Conservation (phyloP, 345 rosid genomes). For the Cardiospermum halicacabum region DNA sequence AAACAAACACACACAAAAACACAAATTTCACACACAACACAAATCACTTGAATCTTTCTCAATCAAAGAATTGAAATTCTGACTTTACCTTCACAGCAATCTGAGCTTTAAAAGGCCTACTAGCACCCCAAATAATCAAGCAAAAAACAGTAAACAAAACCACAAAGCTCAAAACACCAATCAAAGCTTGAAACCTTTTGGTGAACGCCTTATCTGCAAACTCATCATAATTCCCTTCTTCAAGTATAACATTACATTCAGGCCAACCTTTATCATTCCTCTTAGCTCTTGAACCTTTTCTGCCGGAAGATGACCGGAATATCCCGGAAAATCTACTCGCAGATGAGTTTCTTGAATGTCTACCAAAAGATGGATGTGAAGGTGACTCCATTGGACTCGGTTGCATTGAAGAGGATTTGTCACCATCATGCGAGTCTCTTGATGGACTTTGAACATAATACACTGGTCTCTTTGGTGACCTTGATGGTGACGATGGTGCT, state of each 20-base stretch:
- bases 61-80: too few species aligned
- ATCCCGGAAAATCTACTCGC: slow-evolving; percentile 81
- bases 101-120: slow-evolving; percentile 64
- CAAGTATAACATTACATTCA: slow-evolving; percentile 60
- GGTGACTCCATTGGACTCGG: slow-evolving; percentile 83
- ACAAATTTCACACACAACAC: too few species aligned
- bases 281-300: slow-evolving; percentile 41
- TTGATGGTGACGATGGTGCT: slow-evolving; percentile 73
- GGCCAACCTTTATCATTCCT: slow-evolving; percentile 84
- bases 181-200: slow-evolving; percentile 52
- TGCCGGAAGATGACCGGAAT: slow-evolving; percentile 65
- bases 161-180: slow-evolving; percentile 49
- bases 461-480: slow-evolving; percentile 69
- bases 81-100: slow-evolving; percentile 52
- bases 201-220: slow-evolving; percentile 46
- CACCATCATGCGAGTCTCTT: slow-evolving; percentile 89
- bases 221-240: slow-evolving; percentile 73
- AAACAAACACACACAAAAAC: too few species aligned
- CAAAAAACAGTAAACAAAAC: slow-evolving; percentile 56
- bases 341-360: slow-evolving; percentile 82
- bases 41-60: background rate
- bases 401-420: slow-evolving; percentile 69
- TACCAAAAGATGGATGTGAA: slow-evolving; percentile 73
- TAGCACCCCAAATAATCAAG: slow-evolving; percentile 79
- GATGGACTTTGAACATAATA: slow-evolving; percentile 88